phyloP scores from a whole-genome alignment of 75 land plant genomes.

The Sequoia sempervirens region DNA sequence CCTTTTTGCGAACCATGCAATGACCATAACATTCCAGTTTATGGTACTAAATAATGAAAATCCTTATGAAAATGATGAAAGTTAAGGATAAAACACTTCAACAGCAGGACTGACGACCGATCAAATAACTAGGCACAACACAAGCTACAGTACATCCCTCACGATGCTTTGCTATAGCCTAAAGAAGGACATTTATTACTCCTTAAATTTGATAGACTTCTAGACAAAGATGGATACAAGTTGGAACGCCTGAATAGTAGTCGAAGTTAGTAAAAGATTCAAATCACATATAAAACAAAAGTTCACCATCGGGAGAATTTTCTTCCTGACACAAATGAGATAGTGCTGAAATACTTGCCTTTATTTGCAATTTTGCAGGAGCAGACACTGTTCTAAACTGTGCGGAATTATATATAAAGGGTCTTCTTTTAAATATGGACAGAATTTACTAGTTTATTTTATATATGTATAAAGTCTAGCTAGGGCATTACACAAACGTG shows the following conservation, averaged over 20 bases:
- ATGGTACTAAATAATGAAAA: background rate
- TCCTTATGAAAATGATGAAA: background rate
- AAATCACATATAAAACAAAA: background rate
- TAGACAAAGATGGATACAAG: background rate
- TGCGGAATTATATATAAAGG: background rate
- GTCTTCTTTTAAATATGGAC: background rate
- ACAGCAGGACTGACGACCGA: background rate
- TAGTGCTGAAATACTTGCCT: background rate
- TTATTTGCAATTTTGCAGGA: background rate
- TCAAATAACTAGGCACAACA: background rate
- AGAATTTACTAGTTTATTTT: background rate
- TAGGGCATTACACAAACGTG: background rate
- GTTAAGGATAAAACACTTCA: background rate
- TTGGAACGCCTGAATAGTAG: background rate
- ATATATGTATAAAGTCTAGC: background rate
- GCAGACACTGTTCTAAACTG: background rate
- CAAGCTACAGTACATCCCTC: background rate
- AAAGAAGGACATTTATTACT: background rate
- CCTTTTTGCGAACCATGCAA: background rate
- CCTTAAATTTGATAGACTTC: background rate
- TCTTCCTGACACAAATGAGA: background rate
- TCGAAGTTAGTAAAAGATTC: background rate
- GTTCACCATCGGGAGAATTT: background rate
- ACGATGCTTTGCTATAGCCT: background rate
- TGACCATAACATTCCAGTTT: background rate